Base-by-base conservation (phyloP, 2,329 filamentous ascomycete species). In the Anisogramma anomala region DNA sequence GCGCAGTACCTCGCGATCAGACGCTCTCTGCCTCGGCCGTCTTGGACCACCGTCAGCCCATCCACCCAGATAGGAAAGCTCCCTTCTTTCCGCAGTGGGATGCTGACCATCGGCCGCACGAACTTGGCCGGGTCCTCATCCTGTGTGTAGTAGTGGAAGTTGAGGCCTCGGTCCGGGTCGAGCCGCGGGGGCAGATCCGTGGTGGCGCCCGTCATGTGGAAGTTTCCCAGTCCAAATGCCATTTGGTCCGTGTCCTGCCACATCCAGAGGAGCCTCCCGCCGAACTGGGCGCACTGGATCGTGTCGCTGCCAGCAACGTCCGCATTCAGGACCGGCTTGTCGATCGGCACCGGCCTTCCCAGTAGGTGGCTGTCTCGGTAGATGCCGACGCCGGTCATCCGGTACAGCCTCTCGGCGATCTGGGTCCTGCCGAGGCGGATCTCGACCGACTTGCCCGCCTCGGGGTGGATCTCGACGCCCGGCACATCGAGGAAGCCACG, bases 201-300 rank as follows among this genome's bases (percentile, higher is more conserved):
- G 17, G 35, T 36, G 6, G 45, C 45, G 11, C 37, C 45, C n/a
- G 45, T 44, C 45, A 47, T 47, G 3, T 28, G 22, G 18, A 47
- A 47, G 18, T 47, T 47, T 4, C 45, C 45, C 10, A 47, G 36
- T 25, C 35, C 34, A 8, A 47, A 47, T 5, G 28, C 33, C 34
- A 47, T 25, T 31, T 37, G 45, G 6, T 47, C 45, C 6, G 45
- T 47, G 17, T 47, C 45, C n/a, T 47, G 45, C 45, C 45, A 47
- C 41, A 47, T 44, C 45, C 45, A 47, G 2, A 47, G 38, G 9
- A 47, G 35, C 15, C 39, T 47, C 2, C 27, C 38, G 13, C 41
- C 15, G 26, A 41, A 47, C 2, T 23, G 37, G 2, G 17, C 34
- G n/a, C 45, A 47, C 18, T 47, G 45, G 20, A 47, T 43, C 6